Evolutionary conservation across 768 basidiomycete genomes (phyloP).

Genomic region (Lactifluus hygrophoroides): DNA sequence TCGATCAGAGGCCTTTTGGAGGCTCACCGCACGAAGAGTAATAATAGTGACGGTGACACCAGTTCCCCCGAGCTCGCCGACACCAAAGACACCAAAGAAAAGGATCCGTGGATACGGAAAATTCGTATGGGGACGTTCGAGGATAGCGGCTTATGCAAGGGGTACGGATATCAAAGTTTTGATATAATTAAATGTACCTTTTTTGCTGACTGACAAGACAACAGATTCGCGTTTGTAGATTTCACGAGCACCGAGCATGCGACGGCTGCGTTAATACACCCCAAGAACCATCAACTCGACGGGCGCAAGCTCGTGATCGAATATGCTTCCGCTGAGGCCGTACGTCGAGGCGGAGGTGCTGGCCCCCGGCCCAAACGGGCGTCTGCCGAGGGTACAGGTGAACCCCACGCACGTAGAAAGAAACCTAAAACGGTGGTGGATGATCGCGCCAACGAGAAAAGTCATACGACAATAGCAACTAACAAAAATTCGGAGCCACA

Average conservation of each 20-base stretch:
- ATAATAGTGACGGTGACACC: no score
- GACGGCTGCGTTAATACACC: conserved; percentile 72
- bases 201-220: not conserved
- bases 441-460: not conserved
- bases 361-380: not conserved
- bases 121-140: conserved; percentile 94
- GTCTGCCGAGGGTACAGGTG: not conserved
- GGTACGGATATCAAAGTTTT: conserved; percentile 42
- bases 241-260: conserved; percentile 74
- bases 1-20: conserved; percentile 68
- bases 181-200: not conserved
- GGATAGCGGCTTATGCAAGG: conserved; percentile 92
- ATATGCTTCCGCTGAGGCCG: conserved; percentile 83
- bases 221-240: conserved; percentile 90
- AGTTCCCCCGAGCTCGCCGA: not conserved
- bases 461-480: not conserved
- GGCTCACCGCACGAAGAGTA: conserved; percentile 39
- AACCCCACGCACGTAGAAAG: not conserved
- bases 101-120: conserved; percentile 60
- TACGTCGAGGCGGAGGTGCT: conserved; percentile 62
- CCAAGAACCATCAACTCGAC: conserved; percentile 75
- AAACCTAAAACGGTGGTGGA: not conserved
- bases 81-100: conserved; percentile 19
- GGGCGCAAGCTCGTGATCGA: conserved; percentile 82
- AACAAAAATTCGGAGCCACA: not conserved